Evolutionary conservation across 2,329 filamentous ascomycete species (phyloP), one percentile per base, ranked within the genome.

Genomic region (Ceratocystis cubensis): DNA sequence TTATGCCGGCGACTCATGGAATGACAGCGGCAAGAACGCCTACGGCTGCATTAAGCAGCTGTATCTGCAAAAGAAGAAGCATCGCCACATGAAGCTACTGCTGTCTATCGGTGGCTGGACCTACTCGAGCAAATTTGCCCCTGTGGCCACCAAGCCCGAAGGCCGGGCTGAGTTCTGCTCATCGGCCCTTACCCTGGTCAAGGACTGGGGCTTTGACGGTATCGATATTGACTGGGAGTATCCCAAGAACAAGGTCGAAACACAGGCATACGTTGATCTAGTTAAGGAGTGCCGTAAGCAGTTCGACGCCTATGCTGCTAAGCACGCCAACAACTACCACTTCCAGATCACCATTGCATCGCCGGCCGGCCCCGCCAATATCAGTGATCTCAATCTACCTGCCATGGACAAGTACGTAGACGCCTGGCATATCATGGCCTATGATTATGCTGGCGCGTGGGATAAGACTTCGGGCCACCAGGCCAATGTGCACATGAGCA

Each of bases 101-200:
- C 80, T 94, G 7, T 90, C 87, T 45, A 88, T 95, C 68, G 91
- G 91, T 50, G 91, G 91, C 17, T 94, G 87, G 85, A 88, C 84
- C 0, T 90, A 88, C 73, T 89, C 87, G 2, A 75, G 81, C 65
- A 87, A 88, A 71, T 90, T 93, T 72, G 79, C 84, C 0, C 76
- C 77, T 5, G 82, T 86, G 0, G 84, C 84, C 0, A 84, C 83
- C 20, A 87, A 86, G 0, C 78, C 80, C 0, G 76, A 78, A 5
- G 84, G 86, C 6, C 82, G 89, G 13, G 76, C 78, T 68, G 80
- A 70, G 1, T 95, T 96, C 73, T 89, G 88, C 1, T 74, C 79
- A 15, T 84, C 82, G 22, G 86, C 89, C 6, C 85, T 91, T 3
- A 78, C 82, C 66, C 75, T 94, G 56, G 79, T 95, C 46, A 83